Evolutionary conservation across 352 stramenopile species (phyloP).

Genomic region (Pythium vanterpoolii): DNA sequence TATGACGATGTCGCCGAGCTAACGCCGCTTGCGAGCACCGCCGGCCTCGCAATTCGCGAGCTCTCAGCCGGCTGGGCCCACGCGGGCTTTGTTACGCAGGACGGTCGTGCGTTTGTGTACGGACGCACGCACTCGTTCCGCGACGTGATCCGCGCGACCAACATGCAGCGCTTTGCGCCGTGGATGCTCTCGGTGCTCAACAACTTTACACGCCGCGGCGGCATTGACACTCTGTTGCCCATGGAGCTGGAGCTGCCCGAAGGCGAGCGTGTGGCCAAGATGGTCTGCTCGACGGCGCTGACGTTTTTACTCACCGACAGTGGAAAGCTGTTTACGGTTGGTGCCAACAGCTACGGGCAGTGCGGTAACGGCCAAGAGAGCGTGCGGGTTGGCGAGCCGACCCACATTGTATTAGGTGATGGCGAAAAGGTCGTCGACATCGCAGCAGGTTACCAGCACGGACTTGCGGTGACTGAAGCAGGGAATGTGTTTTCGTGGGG

Average conservation of each 20-base stretch:
- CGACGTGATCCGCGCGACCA: slow-evolving; percentile 80
- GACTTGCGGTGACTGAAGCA: slow-evolving; percentile 56
- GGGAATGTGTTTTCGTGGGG: slow-evolving; percentile 79
- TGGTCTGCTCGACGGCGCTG: slow-evolving; percentile 81
- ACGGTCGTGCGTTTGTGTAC: slow-evolving; percentile 70
- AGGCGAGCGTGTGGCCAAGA: slow-evolving; percentile 60
- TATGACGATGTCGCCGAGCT: slow-evolving; percentile 55
- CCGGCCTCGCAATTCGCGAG: slow-evolving; percentile 43
- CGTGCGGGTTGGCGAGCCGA: slow-evolving; percentile 53
- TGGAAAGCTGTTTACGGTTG: slow-evolving; percentile 75
- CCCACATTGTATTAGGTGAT: slow-evolving; percentile 52
- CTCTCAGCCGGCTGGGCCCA: slow-evolving; percentile 79
- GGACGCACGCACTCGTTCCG: slow-evolving; percentile 81
- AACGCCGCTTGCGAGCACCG: slow-evolving; percentile 42
- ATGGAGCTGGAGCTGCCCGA: slow-evolving; percentile 55
- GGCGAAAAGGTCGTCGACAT: slow-evolving; percentile 69
- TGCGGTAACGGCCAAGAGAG: slow-evolving; percentile 64
- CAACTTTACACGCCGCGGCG: slow-evolving; percentile 53
- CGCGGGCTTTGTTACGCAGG: slow-evolving; percentile 62
- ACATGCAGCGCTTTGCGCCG: slow-evolving; percentile 78
- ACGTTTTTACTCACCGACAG: slow-evolving; percentile 73
- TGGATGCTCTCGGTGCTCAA: slow-evolving; percentile 71
- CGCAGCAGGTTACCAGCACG: slow-evolving; percentile 76
- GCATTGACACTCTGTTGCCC: slow-evolving; percentile 65
- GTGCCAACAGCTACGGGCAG: slow-evolving; percentile 79